These are phyloP conservation scores for Sugiyamaella japonica DNA, from an alignment of 1,139 yeast species.

Conservation along the genomic window DNA sequence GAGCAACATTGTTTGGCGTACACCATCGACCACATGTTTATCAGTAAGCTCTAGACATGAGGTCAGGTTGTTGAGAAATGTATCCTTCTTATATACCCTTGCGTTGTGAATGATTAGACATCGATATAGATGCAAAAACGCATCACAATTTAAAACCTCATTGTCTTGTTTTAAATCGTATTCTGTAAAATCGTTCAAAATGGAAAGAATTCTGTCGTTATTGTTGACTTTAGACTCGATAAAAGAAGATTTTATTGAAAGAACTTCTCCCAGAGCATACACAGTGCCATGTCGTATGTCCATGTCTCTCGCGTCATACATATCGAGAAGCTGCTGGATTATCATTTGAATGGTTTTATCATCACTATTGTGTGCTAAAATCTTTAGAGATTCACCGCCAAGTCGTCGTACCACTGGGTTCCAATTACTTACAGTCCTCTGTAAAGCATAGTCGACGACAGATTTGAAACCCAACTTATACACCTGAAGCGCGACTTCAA, in stretches of 20 bases:
- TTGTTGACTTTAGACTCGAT: neutral
- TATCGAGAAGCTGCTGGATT: slow-evolving; percentile 10
- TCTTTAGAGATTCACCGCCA: slow-evolving; percentile 35
- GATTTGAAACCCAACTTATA: slow-evolving; percentile 38
- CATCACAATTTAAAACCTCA: slow-evolving; percentile 29
- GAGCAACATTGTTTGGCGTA: neutral
- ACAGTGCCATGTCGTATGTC: slow-evolving; percentile 33
- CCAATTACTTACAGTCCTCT: slow-evolving; percentile 38
- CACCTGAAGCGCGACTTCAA: slow-evolving; percentile 41
- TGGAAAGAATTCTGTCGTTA: neutral
- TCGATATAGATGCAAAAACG: slow-evolving; percentile 23
- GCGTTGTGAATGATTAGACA: slow-evolving; percentile 3
- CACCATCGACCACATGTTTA: neutral
- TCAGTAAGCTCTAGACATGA: slow-evolving; percentile 7
- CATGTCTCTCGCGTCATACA: slow-evolving; percentile 22
- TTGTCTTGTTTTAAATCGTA: slow-evolving; percentile 24
- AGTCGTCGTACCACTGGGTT: slow-evolving; percentile 46
- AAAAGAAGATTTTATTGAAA: neutral
- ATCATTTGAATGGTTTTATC: slow-evolving; percentile 8
- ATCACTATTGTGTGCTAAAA: slow-evolving; percentile 10
- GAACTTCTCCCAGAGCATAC: slow-evolving; percentile 30
- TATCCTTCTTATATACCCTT: neutral
- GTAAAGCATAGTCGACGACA: slow-evolving; percentile 24
- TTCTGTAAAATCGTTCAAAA: slow-evolving; percentile 22
- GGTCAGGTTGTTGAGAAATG: neutral